Base-by-base conservation (phyloP, 1,284 basidiomycete species). In the Stereum hirsutum region DNA sequence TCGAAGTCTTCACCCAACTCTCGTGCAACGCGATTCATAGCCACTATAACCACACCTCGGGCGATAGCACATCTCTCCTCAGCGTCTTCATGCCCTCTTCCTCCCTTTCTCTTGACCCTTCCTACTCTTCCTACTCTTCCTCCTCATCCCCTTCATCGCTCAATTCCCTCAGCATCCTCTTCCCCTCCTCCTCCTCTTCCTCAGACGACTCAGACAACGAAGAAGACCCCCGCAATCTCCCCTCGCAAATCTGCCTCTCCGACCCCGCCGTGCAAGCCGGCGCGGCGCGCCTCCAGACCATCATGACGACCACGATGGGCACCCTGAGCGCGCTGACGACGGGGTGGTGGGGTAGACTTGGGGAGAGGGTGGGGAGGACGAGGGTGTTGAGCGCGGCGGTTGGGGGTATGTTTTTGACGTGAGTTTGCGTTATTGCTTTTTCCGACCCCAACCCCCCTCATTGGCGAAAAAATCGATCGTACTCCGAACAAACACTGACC, bases 291-390 rank as follows among this genome's bases (percentile, higher is more conserved):
- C 61, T 86, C 10, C 85, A 88, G 55, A 79, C 75, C 3, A 69
- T 77, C 46, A 75, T 84, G 70, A 87, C 81, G 0, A 77, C 83
- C 5, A 80, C 73, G 5, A 83, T 85, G 74, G 92, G 92, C n/a
- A 54, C 81, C 5, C 70, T 94, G 4, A 84, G 85, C 4, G 89
- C 87, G 0, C 60, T 93, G 26, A 91, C 88, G 1, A 89, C 89
- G 0, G 88, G 86, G 7, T 90, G 81, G 74, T 96, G 92, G 92
- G 88, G 88, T 28, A 75, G 76, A 46, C 82, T 84, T 36, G 81
- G 88, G 6, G 89, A 94, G 57, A 69, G 78, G 15, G 63, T 82
- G 46, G 92, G 92, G 8, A 73, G 92, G 23, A 86, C 78, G 4
- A 74, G 70, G 37, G 80, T 94, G 26, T 73, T 95, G 43, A 78